phyloP scores from a whole-genome alignment of 257 asterid species.

The Avicennia marina region DNA sequence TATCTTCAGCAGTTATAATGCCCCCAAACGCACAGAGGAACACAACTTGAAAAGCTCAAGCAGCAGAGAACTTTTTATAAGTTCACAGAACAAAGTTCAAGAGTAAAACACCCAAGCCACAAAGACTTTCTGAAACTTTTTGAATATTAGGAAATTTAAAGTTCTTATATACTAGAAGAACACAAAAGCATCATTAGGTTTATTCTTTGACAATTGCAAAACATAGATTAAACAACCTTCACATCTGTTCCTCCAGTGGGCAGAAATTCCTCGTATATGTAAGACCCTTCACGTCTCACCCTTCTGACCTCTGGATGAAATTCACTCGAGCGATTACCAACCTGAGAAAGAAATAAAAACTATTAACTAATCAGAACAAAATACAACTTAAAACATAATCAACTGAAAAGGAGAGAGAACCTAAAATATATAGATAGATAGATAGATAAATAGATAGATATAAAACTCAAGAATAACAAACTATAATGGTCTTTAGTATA shows the following conservation, averaged over 20 bases:
- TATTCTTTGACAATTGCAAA: too few species aligned
- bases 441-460: not conserved
- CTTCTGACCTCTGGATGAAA: slow-evolving; percentile 94
- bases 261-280: slow-evolving; percentile 96
- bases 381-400: not conserved
- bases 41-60: too few species aligned
- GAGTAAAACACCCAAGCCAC: too few species aligned
- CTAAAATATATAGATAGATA: too few species aligned
- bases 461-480: not conserved
- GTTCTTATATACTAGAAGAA: too few species aligned
- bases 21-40: too few species aligned
- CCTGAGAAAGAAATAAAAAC: slow-evolving; percentile 36
- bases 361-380: not conserved
- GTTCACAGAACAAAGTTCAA: too few species aligned
- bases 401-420: not conserved
- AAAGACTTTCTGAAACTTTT: too few species aligned
- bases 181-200: too few species aligned
- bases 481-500: not conserved
- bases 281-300: slow-evolving; percentile 98
- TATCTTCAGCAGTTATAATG: too few species aligned
- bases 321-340: slow-evolving; percentile 97
- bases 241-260: slow-evolving; percentile 99
- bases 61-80: too few species aligned
- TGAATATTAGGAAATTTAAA: too few species aligned
- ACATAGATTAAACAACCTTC: slow-evolving; percentile 82